Conservation (phyloP, 164 flowering plant species). For the Magnolia changhungtana region DNA sequence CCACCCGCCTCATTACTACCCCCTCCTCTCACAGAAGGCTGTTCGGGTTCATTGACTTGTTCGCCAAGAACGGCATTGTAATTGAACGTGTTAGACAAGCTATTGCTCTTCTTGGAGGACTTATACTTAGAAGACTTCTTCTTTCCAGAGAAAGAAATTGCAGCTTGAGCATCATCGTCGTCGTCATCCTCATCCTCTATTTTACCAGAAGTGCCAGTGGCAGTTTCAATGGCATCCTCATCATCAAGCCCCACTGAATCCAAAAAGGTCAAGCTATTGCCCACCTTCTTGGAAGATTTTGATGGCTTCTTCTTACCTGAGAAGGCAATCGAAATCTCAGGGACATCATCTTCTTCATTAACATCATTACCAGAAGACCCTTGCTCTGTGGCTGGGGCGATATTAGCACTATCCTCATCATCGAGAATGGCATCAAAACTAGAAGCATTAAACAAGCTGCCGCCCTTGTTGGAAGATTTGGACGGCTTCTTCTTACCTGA, state of each 20-base stretch:
- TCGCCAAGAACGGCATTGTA: constrained; percentile 24
- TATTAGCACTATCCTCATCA: constrained; percentile 15
- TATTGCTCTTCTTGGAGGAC: constrained; percentile 3
- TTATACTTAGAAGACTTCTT: constrained; percentile 32
- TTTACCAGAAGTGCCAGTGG: neutral
- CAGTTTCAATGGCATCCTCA: constrained; percentile 10
- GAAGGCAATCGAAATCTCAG: constrained; percentile 24
- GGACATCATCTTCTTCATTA: constrained; percentile 35
- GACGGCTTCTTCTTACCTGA: constrained; percentile 44
- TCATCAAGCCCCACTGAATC: constrained; percentile 18
- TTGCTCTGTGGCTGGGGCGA: neutral
- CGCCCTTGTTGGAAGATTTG: constrained; percentile 31
- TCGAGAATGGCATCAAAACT: constrained; percentile 21
- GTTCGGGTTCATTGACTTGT: constrained; percentile 2
- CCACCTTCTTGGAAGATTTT: constrained; percentile 31
- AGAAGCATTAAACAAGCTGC: constrained; percentile 18
- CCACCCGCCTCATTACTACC: constrained; percentile 17
- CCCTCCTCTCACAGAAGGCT: constrained; percentile 5
- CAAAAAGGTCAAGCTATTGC: constrained; percentile 23
- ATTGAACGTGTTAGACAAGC: constrained; percentile 20
- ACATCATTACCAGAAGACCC: neutral
- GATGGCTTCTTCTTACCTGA: constrained; percentile 45
- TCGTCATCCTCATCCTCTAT: constrained; percentile 35
- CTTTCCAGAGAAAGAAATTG: constrained; percentile 39
- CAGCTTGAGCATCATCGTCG: constrained; percentile 27